Evolutionary conservation across 1,139 yeast genomes (phyloP).

Genomic region (Spencermartinsiella ligniputridi): DNA sequence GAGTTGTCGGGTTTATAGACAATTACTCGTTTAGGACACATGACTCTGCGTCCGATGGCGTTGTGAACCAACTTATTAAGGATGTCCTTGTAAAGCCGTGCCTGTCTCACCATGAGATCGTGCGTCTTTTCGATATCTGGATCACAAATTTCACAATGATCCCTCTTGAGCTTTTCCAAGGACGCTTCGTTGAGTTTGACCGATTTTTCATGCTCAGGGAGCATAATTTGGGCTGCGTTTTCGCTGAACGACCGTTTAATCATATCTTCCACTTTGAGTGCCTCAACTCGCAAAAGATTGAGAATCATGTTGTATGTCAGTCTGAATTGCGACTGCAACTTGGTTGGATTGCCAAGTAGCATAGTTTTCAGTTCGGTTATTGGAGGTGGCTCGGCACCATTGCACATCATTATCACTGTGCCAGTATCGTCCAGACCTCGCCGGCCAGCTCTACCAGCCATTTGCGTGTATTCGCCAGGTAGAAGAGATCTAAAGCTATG

Average conservation of each 20-base stretch:
- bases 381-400: constrained; percentile 57
- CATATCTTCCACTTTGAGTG: constrained; percentile 94
- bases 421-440: constrained; percentile 93
- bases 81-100: constrained; percentile 42
- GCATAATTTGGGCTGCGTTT: constrained; percentile 74
- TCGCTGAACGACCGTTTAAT: constrained; percentile 93
- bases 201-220: constrained; percentile 79
- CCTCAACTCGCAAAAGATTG: constrained; percentile 86
- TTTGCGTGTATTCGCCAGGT: constrained; percentile 97
- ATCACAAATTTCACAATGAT: constrained; percentile 38
- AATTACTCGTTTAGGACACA: constrained; percentile 57
- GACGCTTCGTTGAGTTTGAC: constrained; percentile 51
- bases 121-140: constrained; percentile 44
- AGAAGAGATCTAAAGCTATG: constrained; percentile 69
- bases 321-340: constrained; percentile 85
- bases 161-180: constrained; percentile 41
- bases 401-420: constrained; percentile 91
- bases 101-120: constrained; percentile 44
- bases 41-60: constrained; percentile 44
- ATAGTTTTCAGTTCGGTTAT: constrained; percentile 64
- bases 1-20: constrained; percentile 45
- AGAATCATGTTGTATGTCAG: constrained; percentile 94
- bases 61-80: constrained; percentile 46
- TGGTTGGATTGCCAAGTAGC: constrained; percentile 82
- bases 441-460: constrained; percentile 99